Base-by-base conservation (phyloP, 805 yeast species). In the Kazachstania psychrophila region DNA sequence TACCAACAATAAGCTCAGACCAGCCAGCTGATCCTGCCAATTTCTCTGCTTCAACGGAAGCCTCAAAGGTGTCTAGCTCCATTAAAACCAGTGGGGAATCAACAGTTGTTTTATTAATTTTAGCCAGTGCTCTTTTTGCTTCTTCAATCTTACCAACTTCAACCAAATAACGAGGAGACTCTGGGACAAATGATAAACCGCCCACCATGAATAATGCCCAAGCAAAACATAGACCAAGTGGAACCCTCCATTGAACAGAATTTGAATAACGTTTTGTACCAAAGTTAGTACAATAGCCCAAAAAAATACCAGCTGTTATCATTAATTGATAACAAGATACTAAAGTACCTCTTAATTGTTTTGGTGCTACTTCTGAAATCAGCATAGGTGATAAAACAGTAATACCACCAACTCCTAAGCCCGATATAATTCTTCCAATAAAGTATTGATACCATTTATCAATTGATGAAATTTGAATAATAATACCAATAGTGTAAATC, bases 371-470 rank as follows among this genome's bases (percentile, higher is more conserved):
- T 43, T 57, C 60, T 26, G 81, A 69, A 46, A 79, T 77, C 57
- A 79, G 72, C 58, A 84, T 64, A 35, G 94, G 89, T 18, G 80
- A 81, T 40, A 79, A 66, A 31, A 87, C 86, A 30, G 88, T 73
- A 30, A 83, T 69, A 40, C 75, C 74, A 47, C 95, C 95, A 38
- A 82, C 84, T 39, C 84, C 84, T 6, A 81, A 45, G 40, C 95
- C 95, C 15, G 85, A 73, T 66, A 69, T 52, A 35, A 56, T 72
- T 64, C 89, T 70, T 31, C 88, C 89, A 48, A 80, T 70, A 49
- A 76, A 72, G 51, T 73, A 73, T 63, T 80, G 88, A 58, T 75
- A 78, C 87, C 87, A 80, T 36, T 69, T 66, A 42, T 60, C 42
- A 22, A 52, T 36, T 6, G 65, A 57, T n/a, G 84, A 69, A 41